Evolutionary conservation across 2,329 filamentous ascomycete genomes (phyloP).

Genomic region (Trichoderma lentiforme): DNA sequence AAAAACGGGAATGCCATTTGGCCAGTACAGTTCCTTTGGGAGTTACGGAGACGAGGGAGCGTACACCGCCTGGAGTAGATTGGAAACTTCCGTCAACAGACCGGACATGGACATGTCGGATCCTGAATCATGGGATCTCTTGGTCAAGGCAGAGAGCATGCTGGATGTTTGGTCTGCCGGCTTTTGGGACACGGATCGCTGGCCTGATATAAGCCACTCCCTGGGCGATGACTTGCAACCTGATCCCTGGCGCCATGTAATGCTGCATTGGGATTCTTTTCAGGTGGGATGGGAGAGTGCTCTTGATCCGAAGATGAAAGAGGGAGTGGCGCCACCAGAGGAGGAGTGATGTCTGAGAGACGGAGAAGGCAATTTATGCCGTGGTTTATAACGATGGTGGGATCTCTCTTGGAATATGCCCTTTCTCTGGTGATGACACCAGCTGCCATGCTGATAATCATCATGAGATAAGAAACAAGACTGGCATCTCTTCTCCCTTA

Average conservation of each 20-base stretch:
- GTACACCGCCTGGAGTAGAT: not conserved
- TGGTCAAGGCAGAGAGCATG: constrained; percentile 12
- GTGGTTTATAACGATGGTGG: not conserved
- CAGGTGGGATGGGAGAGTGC: not conserved
- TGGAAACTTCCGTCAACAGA: not conserved
- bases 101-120: not conserved
- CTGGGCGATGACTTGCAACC: not conserved
- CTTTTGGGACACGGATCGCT: constrained; percentile 19
- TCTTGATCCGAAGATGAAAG: not conserved
- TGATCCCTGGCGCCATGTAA: not conserved
- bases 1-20: not conserved
- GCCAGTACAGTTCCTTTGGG: constrained; percentile 16
- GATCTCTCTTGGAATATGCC: not conserved
- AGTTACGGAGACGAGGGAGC: not conserved
- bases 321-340: not conserved
- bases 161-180: constrained; percentile 19
- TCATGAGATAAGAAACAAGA: not conserved
- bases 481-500: too few relatives aligned
- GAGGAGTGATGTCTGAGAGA: not conserved
- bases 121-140: not conserved
- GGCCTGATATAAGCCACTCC: not conserved
- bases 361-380: not conserved
- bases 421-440: not conserved
- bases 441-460: not conserved
- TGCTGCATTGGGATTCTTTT: not conserved